Base-by-base conservation (phyloP, 495 filamentous ascomycete species). In the Bathelium albidoporum region DNA sequence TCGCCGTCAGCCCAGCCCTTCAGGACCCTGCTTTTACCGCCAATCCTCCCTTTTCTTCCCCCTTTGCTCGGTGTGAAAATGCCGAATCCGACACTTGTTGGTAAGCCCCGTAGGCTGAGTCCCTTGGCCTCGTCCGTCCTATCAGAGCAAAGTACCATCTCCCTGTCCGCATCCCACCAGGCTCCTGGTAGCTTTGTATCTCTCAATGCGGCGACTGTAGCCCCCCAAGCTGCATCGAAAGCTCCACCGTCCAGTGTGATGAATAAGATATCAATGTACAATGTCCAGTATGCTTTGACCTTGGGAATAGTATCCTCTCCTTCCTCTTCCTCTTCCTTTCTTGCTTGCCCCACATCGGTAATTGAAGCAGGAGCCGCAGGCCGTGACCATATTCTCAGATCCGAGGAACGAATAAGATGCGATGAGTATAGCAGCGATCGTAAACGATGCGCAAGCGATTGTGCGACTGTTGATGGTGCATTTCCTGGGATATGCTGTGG, bases 241-340 rank as follows among this genome's bases (percentile, higher is more conserved):
- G 89, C 82, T 70, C 92, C 95, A 0, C 93, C 93, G 59, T 95
- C 92, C 16, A 95, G 82, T 0, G 90, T 93, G 61, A 97, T 85
- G 72, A 95, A 89, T 71, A 96, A 81, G 28, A 95, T 74, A 74
- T 96, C 91, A 64, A 98, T 91, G 69, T 96, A 96, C 2, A 98
- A 84, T 11, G 87, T 85, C 93, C 93, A 98, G 72, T 90, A 97
- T 4, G 85, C 92, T 72, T 89, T 93, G 34, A 90, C 90, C 39
- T 34, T 72, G 65, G 60, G 68, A 44, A 45, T 70, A 60, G 75
- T 78, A 64, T 78, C 74, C 9, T 71, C 72, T 2, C 76, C 73
- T 31, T 78, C 77, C 7, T 77, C 73, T 63, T 43, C 32, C 60
- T 34, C 70, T 62, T 34, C 11, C 2, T 83, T 79, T 58, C 77